Conservation (phyloP, 345 rosid species). For the Euphorbia peplus region DNA sequence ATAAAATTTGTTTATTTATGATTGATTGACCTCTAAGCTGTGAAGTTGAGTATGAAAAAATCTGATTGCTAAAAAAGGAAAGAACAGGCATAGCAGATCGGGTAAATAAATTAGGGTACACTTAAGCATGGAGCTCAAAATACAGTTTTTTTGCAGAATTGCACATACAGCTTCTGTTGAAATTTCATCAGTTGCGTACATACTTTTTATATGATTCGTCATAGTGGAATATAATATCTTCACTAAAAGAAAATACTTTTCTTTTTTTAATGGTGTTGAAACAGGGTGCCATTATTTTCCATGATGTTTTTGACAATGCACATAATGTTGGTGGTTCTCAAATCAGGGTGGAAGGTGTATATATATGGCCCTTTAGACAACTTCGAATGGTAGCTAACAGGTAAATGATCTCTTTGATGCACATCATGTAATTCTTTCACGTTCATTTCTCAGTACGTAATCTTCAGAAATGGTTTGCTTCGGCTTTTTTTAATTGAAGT, state of each 20-base stretch:
- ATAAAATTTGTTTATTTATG: neutral
- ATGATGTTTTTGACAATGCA: conserved; percentile 83
- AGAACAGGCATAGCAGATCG: too few relatives aligned
- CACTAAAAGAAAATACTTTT: conserved; percentile 6
- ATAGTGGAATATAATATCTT: neutral
- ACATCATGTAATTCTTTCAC: neutral
- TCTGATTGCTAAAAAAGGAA: too few relatives aligned
- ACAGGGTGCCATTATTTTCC: conserved; percentile 97
- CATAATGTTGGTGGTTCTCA: conserved; percentile 93
- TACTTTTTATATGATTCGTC: conserved; percentile 7
- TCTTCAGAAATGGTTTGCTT: neutral
- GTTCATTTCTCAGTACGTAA: neutral
- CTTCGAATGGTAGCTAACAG: conserved; percentile 94
- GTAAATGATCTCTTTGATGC: conserved; percentile 36
- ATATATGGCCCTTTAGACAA: conserved; percentile 99
- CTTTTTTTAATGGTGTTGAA: conserved; percentile 16
- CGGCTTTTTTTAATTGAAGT: neutral
- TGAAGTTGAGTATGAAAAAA: neutral
- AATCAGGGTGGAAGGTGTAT: conserved; percentile 95
- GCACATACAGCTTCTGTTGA: neutral
- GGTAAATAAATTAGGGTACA: too few relatives aligned
- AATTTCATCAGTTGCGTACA: neutral
- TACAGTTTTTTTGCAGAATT: too few relatives aligned
- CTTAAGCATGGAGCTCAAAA: too few relatives aligned
- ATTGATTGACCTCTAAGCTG: neutral